Evolutionary conservation across 331 rosid genomes (phyloP), one percentile per base, ranked within the genome.

Genomic region (Ulmus americana): DNA sequence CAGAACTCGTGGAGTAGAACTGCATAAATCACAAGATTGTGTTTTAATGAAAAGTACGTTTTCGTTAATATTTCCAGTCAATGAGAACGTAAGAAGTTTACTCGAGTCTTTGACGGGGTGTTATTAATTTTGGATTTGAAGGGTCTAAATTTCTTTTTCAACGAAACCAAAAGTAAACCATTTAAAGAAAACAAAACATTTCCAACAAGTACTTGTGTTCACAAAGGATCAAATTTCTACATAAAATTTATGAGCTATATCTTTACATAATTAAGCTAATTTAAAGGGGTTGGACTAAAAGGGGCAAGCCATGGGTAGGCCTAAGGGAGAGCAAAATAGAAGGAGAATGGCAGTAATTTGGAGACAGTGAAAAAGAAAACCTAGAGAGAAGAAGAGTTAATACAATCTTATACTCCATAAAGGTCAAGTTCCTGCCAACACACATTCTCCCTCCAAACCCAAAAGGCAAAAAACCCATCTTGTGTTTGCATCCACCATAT

Each of bases 391-490:
- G 83, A 3, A 84, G 67, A 14, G 83, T 76, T 45, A 90, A 60
- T 15, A 86, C 87, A 38, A 91, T 77, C 83, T 79, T 88, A 10
- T 91, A 91, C 81, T 91, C 96, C 90, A 88, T 73, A 7, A 85
- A 81, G 38, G 77, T 76, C 79, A 91, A 72, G 86, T 88, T 83
- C 65, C 91, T 74, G 3, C 97, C 97, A 1, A 91, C 74, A 69
- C 96, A 91, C 80, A 77, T 78, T 41, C 97, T 82, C 1, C 96
- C 96, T 61, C 97, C 97, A 58, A 91, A 86, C 9, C 97, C 97
- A 52, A 88, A 91, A 0, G 97, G 96, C 76, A 91, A 61, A 71
- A 75, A 88, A 2, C 91, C 96, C 96, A 91, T 86, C 78, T 76
- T 82, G 85, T 88, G 90, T 35, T 58, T 72, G 73, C 97, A 91